A percentile compares a stretch with the other conserved stretches of the same genome.
Evolutionary conservation across 1,284 basidiomycete genomes (phyloP).

Genomic region (Agroathelia rolfsii): DNA sequence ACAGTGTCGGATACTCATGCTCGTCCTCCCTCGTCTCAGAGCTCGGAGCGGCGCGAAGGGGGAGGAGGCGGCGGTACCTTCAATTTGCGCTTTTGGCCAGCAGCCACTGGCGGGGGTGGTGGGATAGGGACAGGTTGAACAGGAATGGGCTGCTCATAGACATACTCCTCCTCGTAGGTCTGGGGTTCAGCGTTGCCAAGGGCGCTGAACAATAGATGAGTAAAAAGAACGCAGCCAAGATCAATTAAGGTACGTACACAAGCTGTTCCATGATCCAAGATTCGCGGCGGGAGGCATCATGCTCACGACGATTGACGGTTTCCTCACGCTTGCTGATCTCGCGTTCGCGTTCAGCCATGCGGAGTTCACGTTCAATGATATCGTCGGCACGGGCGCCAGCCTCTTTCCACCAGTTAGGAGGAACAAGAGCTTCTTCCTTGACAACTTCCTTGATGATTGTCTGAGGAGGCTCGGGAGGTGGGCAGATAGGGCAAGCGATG

Average conservation of each 20-base stretch:
- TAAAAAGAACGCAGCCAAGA: conserved; percentile 1
- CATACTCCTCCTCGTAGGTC: conserved; percentile 66
- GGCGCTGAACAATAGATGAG: conserved; percentile 32
- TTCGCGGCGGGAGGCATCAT: conserved; percentile 74
- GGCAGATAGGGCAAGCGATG: conserved; percentile 44
- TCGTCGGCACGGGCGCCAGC: conserved; percentile 62
- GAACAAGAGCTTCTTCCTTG: conserved; percentile 65
- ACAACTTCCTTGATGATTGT: conserved; percentile 79
- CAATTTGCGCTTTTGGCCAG: conserved; percentile 60
- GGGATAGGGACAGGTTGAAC: no score
- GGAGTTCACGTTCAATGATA: conserved; percentile 70
- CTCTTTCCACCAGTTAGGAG: conserved; percentile 63
- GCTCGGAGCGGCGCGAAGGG: conserved; percentile 73
- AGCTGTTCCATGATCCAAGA: conserved; percentile 84
- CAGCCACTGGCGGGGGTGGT: no score
- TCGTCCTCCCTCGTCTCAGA: conserved; percentile 89
- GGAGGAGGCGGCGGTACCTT: conserved; percentile 69
- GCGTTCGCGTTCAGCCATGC: conserved; percentile 71
- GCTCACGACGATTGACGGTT: conserved; percentile 69
- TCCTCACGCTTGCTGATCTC: conserved; percentile 78
- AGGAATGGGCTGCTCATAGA: conserved; percentile 62
- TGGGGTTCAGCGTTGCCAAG: conserved; percentile 58
- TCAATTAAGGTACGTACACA: conserved; percentile 42
- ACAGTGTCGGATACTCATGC: conserved; percentile 35
- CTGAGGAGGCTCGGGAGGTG: conserved; percentile 45